phyloP scores from a whole-genome alignment of 2,329 filamentous ascomycete genomes.

The Penicillium crustosum region DNA sequence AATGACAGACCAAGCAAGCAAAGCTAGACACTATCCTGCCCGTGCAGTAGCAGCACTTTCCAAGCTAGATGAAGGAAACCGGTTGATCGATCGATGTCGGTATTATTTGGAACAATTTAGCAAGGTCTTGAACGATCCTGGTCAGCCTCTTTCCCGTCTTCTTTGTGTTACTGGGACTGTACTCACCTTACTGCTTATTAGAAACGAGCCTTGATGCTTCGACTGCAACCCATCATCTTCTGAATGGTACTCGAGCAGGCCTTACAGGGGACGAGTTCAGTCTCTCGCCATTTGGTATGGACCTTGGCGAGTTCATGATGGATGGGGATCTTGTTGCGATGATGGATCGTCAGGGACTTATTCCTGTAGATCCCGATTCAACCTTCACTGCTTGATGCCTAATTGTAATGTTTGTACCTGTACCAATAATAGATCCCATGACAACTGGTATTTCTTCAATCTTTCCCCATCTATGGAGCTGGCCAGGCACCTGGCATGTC shows the following conservation, averaged over 20 bases:
- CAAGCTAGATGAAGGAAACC: slow-evolving; percentile 31
- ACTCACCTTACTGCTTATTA: neutral
- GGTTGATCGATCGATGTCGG: slow-evolving; percentile 32
- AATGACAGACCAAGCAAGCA: neutral
- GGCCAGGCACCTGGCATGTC: too few species aligned
- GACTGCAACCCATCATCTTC: neutral
- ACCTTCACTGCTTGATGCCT: neutral
- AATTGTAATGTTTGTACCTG: neutral
- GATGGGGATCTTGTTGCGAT: slow-evolving; percentile 31
- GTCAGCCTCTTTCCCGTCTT: neutral
- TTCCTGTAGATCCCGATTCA: neutral
- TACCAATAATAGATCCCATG: neutral
- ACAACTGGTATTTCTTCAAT: neutral
- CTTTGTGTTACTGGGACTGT: too few species aligned
- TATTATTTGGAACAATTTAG: slow-evolving; percentile 29
- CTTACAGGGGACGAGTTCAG: slow-evolving; percentile 1
- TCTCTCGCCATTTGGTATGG: slow-evolving; percentile 33
- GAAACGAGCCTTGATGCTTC: slow-evolving; percentile 1
- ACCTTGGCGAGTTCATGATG: slow-evolving; percentile 41
- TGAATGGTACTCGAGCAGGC: neutral
- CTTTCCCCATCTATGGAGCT: too few species aligned
- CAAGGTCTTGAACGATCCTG: slow-evolving; percentile 2
- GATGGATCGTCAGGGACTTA: slow-evolving; percentile 1
- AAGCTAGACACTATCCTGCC: slow-evolving; percentile 15
- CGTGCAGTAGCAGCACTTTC: slow-evolving; percentile 25